phyloP scores from a whole-genome alignment of 2,329 filamentous ascomycete species.

The Botrytis fragariae region DNA sequence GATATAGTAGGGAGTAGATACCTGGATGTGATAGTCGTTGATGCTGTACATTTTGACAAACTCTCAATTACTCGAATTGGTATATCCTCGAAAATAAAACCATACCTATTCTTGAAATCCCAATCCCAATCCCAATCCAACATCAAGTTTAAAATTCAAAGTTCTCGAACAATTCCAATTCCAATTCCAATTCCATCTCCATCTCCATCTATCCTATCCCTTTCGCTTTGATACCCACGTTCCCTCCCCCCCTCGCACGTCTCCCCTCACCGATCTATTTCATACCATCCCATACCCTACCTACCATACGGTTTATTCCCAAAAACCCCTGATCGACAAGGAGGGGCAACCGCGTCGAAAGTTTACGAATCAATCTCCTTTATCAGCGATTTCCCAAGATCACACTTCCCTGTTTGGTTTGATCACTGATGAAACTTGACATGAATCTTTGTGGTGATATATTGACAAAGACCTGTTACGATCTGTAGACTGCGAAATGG shows the following conservation, averaged over 20 bases:
- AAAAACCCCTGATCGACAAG: constrained; percentile 17
- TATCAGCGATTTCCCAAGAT: not conserved
- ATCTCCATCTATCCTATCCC: not conserved
- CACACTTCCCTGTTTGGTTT: not conserved
- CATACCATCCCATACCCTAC: not conserved
- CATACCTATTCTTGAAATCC: not conserved
- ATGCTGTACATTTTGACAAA: not conserved
- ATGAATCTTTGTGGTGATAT: not conserved
- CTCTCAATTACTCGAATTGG: not conserved
- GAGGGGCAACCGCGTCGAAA: not conserved
- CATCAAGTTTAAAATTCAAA: too few relatives aligned
- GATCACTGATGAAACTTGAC: not conserved
- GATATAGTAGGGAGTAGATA: not conserved
- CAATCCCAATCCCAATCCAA: not conserved
- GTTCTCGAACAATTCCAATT: constrained; percentile 2
- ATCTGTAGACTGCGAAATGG: too few relatives aligned
- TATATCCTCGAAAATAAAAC: not conserved
- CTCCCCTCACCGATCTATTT: not conserved
- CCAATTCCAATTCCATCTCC: not conserved
- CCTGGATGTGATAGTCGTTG: too few relatives aligned
- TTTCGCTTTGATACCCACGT: constrained; percentile 7
- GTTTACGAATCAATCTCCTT: constrained; percentile 9
- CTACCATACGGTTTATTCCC: not conserved
- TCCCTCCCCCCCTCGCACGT: constrained; percentile 1
- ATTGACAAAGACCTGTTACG: not conserved